These are phyloP conservation scores for Ulota crispa DNA, from an alignment of 225 moss, liverwort and hornwort species.

Conservation along the genomic window DNA sequence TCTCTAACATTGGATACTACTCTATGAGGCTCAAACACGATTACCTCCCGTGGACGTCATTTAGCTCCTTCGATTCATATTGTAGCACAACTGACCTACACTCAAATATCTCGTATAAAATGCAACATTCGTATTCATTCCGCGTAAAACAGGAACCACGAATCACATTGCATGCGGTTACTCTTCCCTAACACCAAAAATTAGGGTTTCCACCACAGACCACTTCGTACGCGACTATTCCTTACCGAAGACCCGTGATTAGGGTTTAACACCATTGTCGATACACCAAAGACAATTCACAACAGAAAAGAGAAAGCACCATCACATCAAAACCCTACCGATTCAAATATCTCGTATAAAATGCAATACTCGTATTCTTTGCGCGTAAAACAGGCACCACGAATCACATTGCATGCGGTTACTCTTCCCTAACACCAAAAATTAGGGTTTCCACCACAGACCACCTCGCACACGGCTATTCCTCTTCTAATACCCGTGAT, in stretches of 20 bases:
- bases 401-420: neutral
- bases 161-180: neutral
- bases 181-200: neutral
- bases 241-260: neutral
- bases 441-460: neutral
- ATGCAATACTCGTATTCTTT: neutral
- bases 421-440: neutral
- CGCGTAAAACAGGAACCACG: neutral
- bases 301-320: neutral
- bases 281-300: neutral
- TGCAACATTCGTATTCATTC: neutral
- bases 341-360: neutral
- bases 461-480: neutral
- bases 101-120: neutral
- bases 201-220: neutral
- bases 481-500: too few species aligned
- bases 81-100: neutral
- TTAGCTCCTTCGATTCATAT: neutral
- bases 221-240: neutral
- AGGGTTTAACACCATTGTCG: constrained; percentile 2
- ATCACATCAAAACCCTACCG: neutral
- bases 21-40: neutral
- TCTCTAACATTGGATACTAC: neutral
- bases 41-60: neutral
- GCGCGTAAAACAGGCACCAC: neutral